Conservation (phyloP, 2,329 filamentous ascomycete genomes). For the Waltergamsia citrina region DNA sequence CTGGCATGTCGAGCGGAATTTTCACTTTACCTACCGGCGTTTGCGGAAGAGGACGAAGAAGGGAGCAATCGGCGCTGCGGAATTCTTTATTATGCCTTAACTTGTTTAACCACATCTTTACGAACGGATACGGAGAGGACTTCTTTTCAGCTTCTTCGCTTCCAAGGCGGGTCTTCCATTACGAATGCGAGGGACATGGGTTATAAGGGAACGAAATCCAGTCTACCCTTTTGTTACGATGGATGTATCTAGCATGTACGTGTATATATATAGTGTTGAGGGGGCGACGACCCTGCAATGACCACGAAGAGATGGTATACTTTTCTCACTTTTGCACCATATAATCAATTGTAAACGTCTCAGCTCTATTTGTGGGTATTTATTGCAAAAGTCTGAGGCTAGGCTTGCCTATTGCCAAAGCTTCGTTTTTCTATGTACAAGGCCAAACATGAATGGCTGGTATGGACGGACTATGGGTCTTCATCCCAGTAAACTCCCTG, state of each 20-base stretch:
- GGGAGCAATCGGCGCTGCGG: constrained; percentile 1
- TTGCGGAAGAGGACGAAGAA: background rate
- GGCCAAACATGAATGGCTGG: too few relatives aligned
- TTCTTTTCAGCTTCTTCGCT: too few relatives aligned
- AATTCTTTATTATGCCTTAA: background rate
- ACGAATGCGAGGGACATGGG: background rate
- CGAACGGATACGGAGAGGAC: background rate
- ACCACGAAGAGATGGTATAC: background rate
- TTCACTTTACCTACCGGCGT: constrained; percentile 1
- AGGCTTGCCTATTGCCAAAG: background rate
- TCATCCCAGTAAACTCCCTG: too few relatives aligned
- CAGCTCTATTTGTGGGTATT: background rate
- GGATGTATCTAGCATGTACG: background rate
- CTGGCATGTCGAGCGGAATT: constrained; percentile 3
- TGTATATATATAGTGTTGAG: background rate
- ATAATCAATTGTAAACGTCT: too few relatives aligned
- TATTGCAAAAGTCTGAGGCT: background rate
- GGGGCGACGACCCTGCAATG: background rate
- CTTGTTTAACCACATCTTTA: background rate
- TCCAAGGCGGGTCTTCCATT: too few relatives aligned
- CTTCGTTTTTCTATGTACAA: too few relatives aligned
- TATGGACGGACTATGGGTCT: too few relatives aligned
- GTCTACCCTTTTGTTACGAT: background rate
- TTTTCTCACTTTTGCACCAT: too few relatives aligned
- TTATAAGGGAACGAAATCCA: background rate